Evolutionary conservation across 2,329 filamentous ascomycete species (phyloP).

Genomic region (Zopfia rhizophila): DNA sequence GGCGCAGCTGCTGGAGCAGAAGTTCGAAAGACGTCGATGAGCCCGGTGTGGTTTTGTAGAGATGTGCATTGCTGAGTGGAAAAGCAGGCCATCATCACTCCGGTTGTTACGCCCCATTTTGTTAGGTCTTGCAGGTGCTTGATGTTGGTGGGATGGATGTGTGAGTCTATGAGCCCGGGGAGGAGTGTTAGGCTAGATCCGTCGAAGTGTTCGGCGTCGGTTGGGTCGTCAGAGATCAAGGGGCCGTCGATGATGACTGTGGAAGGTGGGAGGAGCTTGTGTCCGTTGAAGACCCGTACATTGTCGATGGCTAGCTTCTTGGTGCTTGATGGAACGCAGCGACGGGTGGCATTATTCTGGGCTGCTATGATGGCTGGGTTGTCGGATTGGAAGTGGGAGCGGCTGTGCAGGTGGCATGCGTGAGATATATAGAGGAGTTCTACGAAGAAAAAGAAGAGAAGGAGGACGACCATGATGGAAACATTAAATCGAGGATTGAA

Average conservation of each 20-base stretch:
- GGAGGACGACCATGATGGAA: too few species aligned
- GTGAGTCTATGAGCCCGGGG: constrained; percentile 36
- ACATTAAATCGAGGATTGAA: too few species aligned
- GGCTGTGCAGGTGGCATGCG: too few species aligned
- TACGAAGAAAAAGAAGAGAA: too few species aligned
- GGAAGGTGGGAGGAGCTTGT: constrained; percentile 10
- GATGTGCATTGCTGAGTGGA: constrained; percentile 3
- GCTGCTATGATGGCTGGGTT: too few species aligned
- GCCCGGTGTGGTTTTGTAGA: constrained; percentile 5
- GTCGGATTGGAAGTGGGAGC: too few species aligned
- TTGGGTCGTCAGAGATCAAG: constrained; percentile 1
- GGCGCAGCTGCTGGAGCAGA: constrained; percentile 8
- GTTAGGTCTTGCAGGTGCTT: constrained; percentile 22
- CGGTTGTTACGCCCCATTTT: constrained; percentile 32
- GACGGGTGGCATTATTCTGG: too few species aligned
- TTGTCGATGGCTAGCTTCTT: constrained; percentile 15
- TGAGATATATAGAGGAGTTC: too few species aligned
- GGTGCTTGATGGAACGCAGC: too few species aligned
- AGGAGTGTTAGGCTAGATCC: constrained; percentile 25
- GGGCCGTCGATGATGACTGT: constrained; percentile 21
- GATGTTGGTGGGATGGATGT: constrained; percentile 23
- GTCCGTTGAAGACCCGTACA: constrained; percentile 24
- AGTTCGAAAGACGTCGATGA: not conserved
- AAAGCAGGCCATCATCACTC: constrained; percentile 11
- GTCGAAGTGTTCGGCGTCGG: constrained; percentile 19